These are phyloP conservation scores for Begonia peltatifolia DNA, from an alignment of 306 rosid genomes.

Conservation along the genomic window DNA sequence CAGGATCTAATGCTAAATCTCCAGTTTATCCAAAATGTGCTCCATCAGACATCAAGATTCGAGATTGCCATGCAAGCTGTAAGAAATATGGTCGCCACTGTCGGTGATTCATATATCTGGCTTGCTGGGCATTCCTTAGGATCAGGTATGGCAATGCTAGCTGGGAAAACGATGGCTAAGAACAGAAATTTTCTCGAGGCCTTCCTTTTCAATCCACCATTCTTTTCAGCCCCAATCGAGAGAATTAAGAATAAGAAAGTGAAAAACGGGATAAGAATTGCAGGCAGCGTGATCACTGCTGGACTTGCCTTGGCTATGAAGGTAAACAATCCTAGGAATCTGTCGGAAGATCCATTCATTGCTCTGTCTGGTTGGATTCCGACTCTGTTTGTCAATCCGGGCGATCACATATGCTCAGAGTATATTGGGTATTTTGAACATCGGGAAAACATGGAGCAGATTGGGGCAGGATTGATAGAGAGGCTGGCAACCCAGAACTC, in stretches of 20 bases:
- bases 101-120: conserved; percentile 65
- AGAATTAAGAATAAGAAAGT: conserved; percentile 43
- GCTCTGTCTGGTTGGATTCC: conserved; percentile 68
- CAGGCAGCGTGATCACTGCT: conserved; percentile 63
- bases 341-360: conserved; percentile 37
- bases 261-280: conserved; percentile 61
- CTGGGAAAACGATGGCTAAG: conserved; percentile 77
- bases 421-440: conserved; percentile 86
- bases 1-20: conserved; percentile 65
- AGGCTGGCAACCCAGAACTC: conserved; percentile 73
- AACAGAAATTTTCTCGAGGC: conserved; percentile 39
- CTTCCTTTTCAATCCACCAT: conserved; percentile 86
- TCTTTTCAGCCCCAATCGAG: conserved; percentile 75
- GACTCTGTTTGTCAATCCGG: conserved; percentile 62
- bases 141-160: conserved; percentile 77
- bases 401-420: conserved; percentile 57
- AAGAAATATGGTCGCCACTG: conserved; percentile 50
- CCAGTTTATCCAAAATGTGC: conserved; percentile 42
- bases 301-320: conserved; percentile 69
- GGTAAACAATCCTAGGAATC: conserved; percentile 24
- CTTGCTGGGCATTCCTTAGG: conserved; percentile 89
- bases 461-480: conserved; percentile 71
- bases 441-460: conserved; percentile 67
- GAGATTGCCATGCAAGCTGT: conserved; percentile 68
- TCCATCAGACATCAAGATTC: conserved; percentile 64